Evolutionary conservation across 192 early-diverging fungal genomes (phyloP).

Genomic region (Linnemannia hyalina): DNA sequence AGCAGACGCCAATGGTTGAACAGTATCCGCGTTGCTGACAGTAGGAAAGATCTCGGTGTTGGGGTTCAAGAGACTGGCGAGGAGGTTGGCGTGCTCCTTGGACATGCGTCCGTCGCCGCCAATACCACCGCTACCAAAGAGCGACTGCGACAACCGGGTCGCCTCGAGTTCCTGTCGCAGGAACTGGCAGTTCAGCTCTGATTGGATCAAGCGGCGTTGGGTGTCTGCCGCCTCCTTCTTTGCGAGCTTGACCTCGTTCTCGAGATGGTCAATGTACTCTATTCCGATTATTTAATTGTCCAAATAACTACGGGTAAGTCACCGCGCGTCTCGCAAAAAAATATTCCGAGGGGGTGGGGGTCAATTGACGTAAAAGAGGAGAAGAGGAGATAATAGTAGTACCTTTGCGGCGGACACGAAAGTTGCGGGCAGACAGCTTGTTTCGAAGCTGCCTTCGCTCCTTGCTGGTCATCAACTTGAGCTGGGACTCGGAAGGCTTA

Average conservation of each 20-base stretch:
- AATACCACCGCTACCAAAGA: slow-evolving; percentile 2
- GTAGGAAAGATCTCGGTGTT: slow-evolving; percentile 32
- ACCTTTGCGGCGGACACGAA: slow-evolving; percentile 85
- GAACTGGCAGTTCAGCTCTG: slow-evolving; percentile 50
- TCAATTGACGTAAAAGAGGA: too few relatives aligned
- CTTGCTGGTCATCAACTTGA: slow-evolving; percentile 74
- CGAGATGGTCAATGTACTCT: slow-evolving; percentile 71
- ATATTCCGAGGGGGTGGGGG: background rate
- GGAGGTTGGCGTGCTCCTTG: slow-evolving; percentile 43
- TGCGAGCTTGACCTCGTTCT: slow-evolving; percentile 67
- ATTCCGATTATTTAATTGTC: background rate
- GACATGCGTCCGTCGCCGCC: slow-evolving; percentile 23
- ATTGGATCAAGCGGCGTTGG: slow-evolving; percentile 56
- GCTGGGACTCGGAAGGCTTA: slow-evolving; percentile 47
- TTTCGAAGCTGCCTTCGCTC: slow-evolving; percentile 85
- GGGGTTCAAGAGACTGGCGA: slow-evolving; percentile 41
- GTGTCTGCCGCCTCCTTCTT: slow-evolving; percentile 64
- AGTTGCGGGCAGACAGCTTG: slow-evolving; percentile 88
- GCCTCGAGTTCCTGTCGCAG: slow-evolving; percentile 43
- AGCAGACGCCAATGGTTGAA: background rate
- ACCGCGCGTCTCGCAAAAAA: background rate
- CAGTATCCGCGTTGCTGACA: background rate
- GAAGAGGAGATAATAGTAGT: background rate
- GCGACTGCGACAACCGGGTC: slow-evolving; percentile 29
- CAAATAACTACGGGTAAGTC: background rate